Conservation (phyloP, 2,329 filamentous ascomycete genomes). For the Aureobasidium musti region DNA sequence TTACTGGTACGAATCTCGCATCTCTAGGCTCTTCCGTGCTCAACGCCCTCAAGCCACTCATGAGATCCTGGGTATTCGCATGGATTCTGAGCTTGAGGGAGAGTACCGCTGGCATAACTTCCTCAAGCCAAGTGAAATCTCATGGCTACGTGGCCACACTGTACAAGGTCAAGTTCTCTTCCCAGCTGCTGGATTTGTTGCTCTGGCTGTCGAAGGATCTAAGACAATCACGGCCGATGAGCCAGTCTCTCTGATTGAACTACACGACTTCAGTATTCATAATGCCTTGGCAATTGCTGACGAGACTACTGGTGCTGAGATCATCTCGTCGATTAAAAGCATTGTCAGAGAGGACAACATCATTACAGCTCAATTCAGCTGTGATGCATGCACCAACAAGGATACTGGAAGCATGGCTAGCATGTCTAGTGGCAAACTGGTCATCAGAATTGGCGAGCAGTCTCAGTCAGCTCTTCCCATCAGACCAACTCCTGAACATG, state of each 20-base stretch:
- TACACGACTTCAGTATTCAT: conserved; percentile 33
- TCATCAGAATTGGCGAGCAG: conserved; percentile 18
- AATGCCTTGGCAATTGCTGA: conserved; percentile 34
- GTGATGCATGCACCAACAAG: conserved; percentile 5
- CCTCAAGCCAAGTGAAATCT: conserved; percentile 28
- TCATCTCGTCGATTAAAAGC: conserved; percentile 22
- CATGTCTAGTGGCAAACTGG: conserved; percentile 36
- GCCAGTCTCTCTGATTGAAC: conserved; percentile 32
- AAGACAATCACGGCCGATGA: conserved; percentile 24
- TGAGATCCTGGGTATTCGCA: conserved; percentile 30
- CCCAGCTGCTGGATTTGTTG: conserved; percentile 32
- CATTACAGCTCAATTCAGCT: conserved; percentile 9
- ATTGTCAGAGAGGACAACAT: neutral
- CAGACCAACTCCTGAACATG: neutral
- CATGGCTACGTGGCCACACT: conserved; percentile 32
- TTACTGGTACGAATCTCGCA: conserved; percentile 32
- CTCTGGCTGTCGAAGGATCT: conserved; percentile 31
- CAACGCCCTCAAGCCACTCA: conserved; percentile 13
- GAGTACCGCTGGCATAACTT: conserved; percentile 32
- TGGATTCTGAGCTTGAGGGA: conserved; percentile 8
- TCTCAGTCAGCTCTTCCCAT: conserved; percentile 39
- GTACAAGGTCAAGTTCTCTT: conserved; percentile 32
- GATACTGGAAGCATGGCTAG: conserved; percentile 3
- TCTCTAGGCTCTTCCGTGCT: conserved; percentile 6
- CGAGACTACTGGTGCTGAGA: conserved; percentile 31